Conservation (phyloP, 2,329 filamentous ascomycete species). For the Colletotrichum liaoningense region DNA sequence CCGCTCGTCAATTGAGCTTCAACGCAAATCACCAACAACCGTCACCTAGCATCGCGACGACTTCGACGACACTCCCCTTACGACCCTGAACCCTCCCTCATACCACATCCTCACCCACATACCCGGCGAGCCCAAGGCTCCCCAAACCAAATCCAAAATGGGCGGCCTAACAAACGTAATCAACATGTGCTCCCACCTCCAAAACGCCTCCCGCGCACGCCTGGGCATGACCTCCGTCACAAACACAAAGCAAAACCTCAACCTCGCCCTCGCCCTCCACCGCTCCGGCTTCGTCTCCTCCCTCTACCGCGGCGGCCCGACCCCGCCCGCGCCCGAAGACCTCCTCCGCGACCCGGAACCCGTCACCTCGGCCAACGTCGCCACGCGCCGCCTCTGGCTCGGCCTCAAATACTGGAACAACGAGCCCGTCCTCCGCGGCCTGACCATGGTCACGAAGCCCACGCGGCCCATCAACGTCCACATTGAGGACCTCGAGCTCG, state of each 20-base stretch:
- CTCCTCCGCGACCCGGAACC: conserved; percentile 63
- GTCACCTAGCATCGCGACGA: background rate
- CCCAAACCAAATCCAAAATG: conserved; percentile 11
- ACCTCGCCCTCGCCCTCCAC: conserved; percentile 80
- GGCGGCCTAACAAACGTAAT: conserved; percentile 73
- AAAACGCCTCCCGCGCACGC: conserved; percentile 87
- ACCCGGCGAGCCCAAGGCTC: conserved; percentile 10
- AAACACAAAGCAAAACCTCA: conserved; percentile 83
- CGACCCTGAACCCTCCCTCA: background rate
- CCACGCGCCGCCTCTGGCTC: conserved; percentile 83
- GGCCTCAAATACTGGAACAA: conserved; percentile 92
- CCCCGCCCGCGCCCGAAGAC: conserved; percentile 60
- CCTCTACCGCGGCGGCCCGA: conserved; percentile 77
- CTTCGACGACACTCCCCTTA: background rate
- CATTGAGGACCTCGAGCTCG: conserved; percentile 68
- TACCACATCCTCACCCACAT: background rate
- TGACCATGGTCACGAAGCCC: conserved; percentile 78
- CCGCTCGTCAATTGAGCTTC: background rate
- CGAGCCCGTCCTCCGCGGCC: conserved; percentile 78
- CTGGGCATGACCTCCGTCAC: conserved; percentile 87
- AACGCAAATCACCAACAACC: background rate
- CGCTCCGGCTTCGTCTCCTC: conserved; percentile 84
- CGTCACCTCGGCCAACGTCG: conserved; percentile 77
- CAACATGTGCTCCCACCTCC: conserved; percentile 89
- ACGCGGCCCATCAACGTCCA: conserved; percentile 77